Percentiles rank a stretch among this genome's conserved stretches.
These are phyloP conservation scores for Sordariomycetes sp. DNA, from an alignment of 2,329 filamentous ascomycete species.

Conservation along the genomic window DNA sequence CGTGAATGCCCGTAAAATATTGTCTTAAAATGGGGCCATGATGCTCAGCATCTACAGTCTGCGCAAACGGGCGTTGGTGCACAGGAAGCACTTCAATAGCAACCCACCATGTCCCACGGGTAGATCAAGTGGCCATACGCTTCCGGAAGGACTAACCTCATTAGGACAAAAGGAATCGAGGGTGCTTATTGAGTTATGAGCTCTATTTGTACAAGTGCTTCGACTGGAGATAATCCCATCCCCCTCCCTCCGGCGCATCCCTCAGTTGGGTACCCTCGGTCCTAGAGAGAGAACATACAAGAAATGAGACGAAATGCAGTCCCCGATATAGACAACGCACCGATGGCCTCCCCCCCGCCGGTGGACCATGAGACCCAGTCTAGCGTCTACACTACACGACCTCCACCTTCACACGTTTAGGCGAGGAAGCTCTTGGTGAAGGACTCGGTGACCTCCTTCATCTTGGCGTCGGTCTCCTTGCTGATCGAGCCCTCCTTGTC, in stretches of 20 bases:
- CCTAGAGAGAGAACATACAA: slow-evolving; percentile 35
- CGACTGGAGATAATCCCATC: slow-evolving; percentile 30
- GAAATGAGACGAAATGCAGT: slow-evolving; percentile 7
- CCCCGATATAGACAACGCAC: slow-evolving; percentile 35
- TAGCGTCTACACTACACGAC: slow-evolving; percentile 18
- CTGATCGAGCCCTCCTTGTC: slow-evolving; percentile 92
- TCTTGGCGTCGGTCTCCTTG: slow-evolving; percentile 82
- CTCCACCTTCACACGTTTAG: slow-evolving; percentile 29
- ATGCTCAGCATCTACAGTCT: too few relatives aligned
- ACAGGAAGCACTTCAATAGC: too few relatives aligned
- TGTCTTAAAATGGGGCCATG: too few relatives aligned
- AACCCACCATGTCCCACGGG: too few relatives aligned
- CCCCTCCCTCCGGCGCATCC: slow-evolving; percentile 37
- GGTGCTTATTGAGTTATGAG: slow-evolving; percentile 47
- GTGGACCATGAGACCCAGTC: slow-evolving; percentile 12
- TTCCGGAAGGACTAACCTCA: neutral
- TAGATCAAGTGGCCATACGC: too few relatives aligned
- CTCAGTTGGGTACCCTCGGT: slow-evolving; percentile 30
- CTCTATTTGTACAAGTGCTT: slow-evolving; percentile 54
- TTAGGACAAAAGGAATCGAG: slow-evolving; percentile 47
- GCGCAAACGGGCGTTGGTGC: too few relatives aligned
- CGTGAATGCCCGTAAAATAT: too few relatives aligned
- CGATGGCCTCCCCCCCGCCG: slow-evolving; percentile 17
- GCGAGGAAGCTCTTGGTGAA: slow-evolving; percentile 91
- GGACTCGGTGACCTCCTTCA: slow-evolving; percentile 62